Conservation (phyloP, 257 asterid species). For the Henckelia pumila region DNA sequence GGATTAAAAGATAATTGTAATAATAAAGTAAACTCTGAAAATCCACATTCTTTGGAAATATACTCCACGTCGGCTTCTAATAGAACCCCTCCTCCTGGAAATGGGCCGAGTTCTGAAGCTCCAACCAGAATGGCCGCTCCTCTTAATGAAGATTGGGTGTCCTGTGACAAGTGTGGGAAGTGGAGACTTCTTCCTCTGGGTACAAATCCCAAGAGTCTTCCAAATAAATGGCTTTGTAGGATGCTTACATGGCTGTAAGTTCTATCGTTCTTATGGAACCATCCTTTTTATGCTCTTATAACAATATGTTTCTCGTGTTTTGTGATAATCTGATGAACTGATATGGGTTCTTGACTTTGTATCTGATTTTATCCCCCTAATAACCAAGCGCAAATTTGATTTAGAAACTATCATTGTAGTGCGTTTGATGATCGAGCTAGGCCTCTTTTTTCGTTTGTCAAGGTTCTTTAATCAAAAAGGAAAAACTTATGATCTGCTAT, state of each 20-base stretch:
- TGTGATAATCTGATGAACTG: no score
- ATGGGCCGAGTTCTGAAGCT: conserved; percentile 50
- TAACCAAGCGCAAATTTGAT: conserved; percentile 20
- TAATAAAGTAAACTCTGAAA: conserved; percentile 38
- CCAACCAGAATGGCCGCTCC: conserved; percentile 50
- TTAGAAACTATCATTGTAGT: conserved; percentile 12
- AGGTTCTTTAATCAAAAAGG: conserved; percentile 24
- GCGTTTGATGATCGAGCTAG: conserved; percentile 14
- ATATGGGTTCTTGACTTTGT: no score
- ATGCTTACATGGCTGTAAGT: conserved; percentile 99
- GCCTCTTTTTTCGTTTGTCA: conserved; percentile 11
- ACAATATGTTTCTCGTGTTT: no score
- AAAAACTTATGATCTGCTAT: conserved; percentile 29
- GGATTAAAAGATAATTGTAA: conserved; percentile 40
- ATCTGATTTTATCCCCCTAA: not conserved
- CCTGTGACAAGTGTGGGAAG: conserved; percentile 71
- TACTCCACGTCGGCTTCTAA: conserved; percentile 39
- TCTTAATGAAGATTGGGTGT: conserved; percentile 85
- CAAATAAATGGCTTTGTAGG: conserved; percentile 87
- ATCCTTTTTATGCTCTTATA: no score
- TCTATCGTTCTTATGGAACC: no score
- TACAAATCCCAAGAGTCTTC: conserved; percentile 75
- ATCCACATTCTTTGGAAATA: conserved; percentile 34
- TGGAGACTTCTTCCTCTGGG: conserved; percentile 98
- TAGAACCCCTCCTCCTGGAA: conserved; percentile 35